Base-by-base conservation (phyloP, 495 filamentous ascomycete species). In the Daldinia vernicosa region DNA sequence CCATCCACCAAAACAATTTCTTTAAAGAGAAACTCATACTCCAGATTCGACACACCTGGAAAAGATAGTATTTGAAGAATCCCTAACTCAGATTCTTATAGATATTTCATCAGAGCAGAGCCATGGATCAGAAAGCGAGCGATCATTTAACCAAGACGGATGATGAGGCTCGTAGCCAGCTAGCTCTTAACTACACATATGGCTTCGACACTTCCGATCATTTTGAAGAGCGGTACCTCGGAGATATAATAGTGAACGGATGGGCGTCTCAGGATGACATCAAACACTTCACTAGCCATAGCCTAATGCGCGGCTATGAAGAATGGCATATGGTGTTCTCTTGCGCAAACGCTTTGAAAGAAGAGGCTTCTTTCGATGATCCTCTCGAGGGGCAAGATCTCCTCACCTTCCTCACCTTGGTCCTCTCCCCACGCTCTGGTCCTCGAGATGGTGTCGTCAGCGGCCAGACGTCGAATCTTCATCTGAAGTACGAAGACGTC, bases 301-400 rank as follows among this genome's bases (percentile, higher is more conserved):
- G 77, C 24, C 59, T 82, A 0, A 63, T 71, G 52, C 72, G 76
- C 1, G 75, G 76, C 2, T 30, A 69, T 19, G 80, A 83, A 59
- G 73, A 81, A 39, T 80, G 75, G 74, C 47, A 76, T 6, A 72
- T 79, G 74, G 62, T 78, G 39, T 54, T 81, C 14, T 61, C 50
- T 6, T 74, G 76, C 45, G 80, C 80, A 7, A 54, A 32, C 9
- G n/a, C 73, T 5, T 63, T 81, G 63, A 71, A 58, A 53, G 60
- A 75, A 12, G 71, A 54, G 32, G 61, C 60, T 12, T 63, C 63
- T 4, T 69, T 53, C 28, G 27, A 58, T 8, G n/a, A 75, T 14
- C 62, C 72, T 2, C 61, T 75, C 6, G 75, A 77, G 14, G 72
- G 64, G 33, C 73, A 63, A 51, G 73, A 75, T 56, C 35, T 65